Conservation (phyloP, 73 alveolate species). For the Blepharisma stoltei region DNA sequence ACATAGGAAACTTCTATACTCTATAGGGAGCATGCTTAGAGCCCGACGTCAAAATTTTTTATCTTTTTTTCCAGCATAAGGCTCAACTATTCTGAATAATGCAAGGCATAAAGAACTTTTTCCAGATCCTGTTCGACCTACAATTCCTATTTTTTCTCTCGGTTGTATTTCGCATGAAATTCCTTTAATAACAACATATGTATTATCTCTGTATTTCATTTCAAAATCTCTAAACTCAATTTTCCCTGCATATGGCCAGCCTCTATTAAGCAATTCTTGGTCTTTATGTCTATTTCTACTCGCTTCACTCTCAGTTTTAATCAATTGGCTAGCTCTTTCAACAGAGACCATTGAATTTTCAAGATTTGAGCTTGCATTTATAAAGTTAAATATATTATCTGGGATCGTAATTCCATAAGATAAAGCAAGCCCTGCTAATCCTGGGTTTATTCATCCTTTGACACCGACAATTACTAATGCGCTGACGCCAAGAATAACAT, state of each 20-base stretch:
- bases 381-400: neutral
- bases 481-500: neutral
- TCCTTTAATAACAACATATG: conserved; percentile 58
- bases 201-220: conserved; percentile 63
- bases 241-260: conserved; percentile 71
- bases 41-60: conserved; percentile 34
- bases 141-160: conserved; percentile 72
- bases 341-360: conserved; percentile 23
- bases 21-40: conserved; percentile 44
- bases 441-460: neutral
- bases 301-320: neutral
- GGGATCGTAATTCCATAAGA: neutral
- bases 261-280: neutral
- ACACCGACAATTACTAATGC: neutral
- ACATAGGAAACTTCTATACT: too few species aligned
- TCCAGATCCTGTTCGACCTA: conserved; percentile 88
- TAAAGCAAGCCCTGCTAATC: neutral
- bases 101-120: conserved; percentile 56
- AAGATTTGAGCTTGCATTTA: neutral
- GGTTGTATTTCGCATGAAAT: conserved; percentile 43
- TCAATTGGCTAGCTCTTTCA: neutral
- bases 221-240: conserved; percentile 50
- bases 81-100: conserved; percentile 53
- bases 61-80: conserved; percentile 40
- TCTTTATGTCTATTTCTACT: neutral